Evolutionary conservation across 2,329 filamentous ascomycete genomes (phyloP), one percentile per base, ranked within the genome.

Genomic region (Leptographium procerum): DNA sequence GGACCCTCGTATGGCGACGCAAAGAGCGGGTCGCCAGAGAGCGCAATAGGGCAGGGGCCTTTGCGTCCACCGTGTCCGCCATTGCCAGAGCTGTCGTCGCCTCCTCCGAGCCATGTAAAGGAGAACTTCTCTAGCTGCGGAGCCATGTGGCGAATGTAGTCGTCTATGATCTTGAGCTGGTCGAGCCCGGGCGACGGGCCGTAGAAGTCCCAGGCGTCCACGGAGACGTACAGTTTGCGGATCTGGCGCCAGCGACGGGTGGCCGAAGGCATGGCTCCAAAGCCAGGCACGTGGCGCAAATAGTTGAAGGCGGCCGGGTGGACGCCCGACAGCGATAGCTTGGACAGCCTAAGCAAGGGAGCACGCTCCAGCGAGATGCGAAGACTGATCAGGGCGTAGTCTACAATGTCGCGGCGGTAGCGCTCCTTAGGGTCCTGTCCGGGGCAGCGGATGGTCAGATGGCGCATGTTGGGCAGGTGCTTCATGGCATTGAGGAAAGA

Each of bases 361-460:
- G 85, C 82, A 57, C 86, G 81, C 73, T 95, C 91, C 33, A 95
- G 73, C 14, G 91, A 87, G 63, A 95, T 90, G 63, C 90, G 86
- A 58, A 95, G 74, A 63, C 89, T 94, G 68, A 95, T 90, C 61
- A 96, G 83, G 4, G 89, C 89, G 68, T 94, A 95, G 76, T 95
- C 91, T 60, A 95, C 88, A 54, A 86, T 84, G 69, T 84, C 85
- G 53, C 89, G 82, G 43, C 89, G 81, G 68, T 91, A 89, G 51
- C 86, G 78, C 69, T 89, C 84, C 43, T 78, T 74, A 19, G 83
- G 75, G 60, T 84, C 77, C 69, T 91, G 87, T 43, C 84, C 86
- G 6, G 88, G 88, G 64, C 89, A 94, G 61, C 83, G 84, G 67
- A 95, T 80, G 54, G 82, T 86, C 60, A 96, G 76, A 69, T 92